Evolutionary conservation across 352 stramenopile genomes (phyloP).

Genomic region (Stephanocyclus meneghinianus): DNA sequence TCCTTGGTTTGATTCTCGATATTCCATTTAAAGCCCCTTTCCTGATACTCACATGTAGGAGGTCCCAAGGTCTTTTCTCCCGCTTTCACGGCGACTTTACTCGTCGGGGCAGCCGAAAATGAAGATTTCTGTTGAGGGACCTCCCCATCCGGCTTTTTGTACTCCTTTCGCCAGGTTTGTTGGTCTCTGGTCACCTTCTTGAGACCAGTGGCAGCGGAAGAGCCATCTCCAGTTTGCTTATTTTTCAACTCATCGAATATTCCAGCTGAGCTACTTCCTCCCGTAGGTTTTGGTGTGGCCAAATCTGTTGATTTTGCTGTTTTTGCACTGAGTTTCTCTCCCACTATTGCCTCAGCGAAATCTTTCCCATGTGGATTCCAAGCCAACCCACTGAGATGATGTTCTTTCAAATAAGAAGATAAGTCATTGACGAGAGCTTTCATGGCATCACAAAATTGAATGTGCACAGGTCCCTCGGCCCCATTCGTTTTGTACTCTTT

Average conservation of each 20-base stretch:
- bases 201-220: conserved; percentile 89
- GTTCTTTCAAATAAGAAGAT: conserved; percentile 91
- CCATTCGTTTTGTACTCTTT: conserved; percentile 92
- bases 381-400: conserved; percentile 92
- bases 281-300: conserved; percentile 30
- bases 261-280: conserved; percentile 80
- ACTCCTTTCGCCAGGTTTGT: conserved; percentile 96
- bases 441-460: conserved; percentile 92
- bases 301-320: conserved; percentile 22
- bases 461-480: conserved; percentile 86
- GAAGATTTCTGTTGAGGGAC: conserved; percentile 66
- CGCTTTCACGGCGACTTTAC: conserved; percentile 16
- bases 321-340: conserved; percentile 12
- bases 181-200: conserved; percentile 95
- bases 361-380: conserved; percentile 88
- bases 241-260: conserved; percentile 87
- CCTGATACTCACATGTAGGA: conserved; percentile 85
- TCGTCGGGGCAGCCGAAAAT: conserved; percentile 59
- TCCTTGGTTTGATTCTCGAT: conserved; percentile 93
- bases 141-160: conserved; percentile 80
- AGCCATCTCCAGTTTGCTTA: conserved; percentile 85
- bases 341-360: conserved; percentile 61
- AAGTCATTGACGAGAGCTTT: conserved; percentile 90
- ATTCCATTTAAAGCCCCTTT: conserved; percentile 94
- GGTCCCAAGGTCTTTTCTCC: conserved; percentile 52